These are phyloP conservation scores for Aspergillus pseudoterreus DNA, from an alignment of 2,329 filamentous ascomycete genomes.

Conservation along the genomic window DNA sequence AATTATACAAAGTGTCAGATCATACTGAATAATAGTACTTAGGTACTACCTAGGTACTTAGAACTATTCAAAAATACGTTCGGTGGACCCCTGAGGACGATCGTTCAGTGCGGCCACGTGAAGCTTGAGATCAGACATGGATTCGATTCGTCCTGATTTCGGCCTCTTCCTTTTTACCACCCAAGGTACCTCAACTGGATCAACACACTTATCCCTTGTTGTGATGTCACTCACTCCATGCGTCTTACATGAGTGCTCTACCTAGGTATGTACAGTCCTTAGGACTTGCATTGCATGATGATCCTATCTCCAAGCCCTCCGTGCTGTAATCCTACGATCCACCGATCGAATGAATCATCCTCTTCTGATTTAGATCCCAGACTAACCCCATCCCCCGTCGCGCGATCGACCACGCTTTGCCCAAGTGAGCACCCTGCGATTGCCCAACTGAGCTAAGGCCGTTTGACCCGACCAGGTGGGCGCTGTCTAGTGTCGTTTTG, in stretches of 20 bases:
- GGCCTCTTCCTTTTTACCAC: neutral
- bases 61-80: conserved; percentile 3
- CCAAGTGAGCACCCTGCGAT: neutral
- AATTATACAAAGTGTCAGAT: neutral
- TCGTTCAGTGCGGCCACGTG: conserved; percentile 20
- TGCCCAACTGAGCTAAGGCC: neutral
- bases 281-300: too few species aligned
- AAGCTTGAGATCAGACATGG: conserved; percentile 19
- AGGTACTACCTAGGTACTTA: too few species aligned
- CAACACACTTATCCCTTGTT: neutral
- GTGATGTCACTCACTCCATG: too few species aligned
- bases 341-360: too few species aligned
- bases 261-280: too few species aligned
- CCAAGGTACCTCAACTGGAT: too few species aligned
- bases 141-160: conserved; percentile 1
- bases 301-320: too few species aligned
- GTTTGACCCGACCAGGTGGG: neutral
- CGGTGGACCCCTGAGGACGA: conserved; percentile 21
- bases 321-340: too few species aligned
- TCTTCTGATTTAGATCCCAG: neutral
- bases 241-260: too few species aligned
- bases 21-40: conserved; percentile 5
- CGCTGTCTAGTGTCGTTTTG: too few species aligned
- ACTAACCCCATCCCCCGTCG: neutral
- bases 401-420: neutral